Evolutionary conservation across 2,329 filamentous ascomycete species (phyloP).

Genomic region (Monosporascus ibericus): DNA sequence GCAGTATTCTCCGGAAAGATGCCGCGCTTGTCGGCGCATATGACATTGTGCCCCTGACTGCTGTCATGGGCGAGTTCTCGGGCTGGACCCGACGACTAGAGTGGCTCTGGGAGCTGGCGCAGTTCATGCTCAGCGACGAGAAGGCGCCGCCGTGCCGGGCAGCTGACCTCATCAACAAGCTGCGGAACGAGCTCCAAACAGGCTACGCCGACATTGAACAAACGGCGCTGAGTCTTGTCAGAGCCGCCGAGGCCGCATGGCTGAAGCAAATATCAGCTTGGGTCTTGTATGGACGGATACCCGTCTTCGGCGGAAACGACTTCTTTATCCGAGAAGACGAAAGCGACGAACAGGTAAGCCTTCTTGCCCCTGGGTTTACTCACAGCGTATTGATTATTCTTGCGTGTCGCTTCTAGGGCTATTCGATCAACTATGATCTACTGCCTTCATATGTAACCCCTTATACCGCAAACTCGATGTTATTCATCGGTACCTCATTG

Average conservation of each 20-base stretch:
- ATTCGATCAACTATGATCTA: conserved; percentile 50
- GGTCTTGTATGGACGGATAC: conserved; percentile 82
- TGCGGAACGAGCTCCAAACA: conserved; percentile 73
- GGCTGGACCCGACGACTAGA: conserved; percentile 79
- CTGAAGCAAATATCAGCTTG: conserved; percentile 84
- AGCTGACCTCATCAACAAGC: conserved; percentile 67
- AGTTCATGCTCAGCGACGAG: conserved; percentile 54
- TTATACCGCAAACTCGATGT: conserved; percentile 70
- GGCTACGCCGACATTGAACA: conserved; percentile 83
- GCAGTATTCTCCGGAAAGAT: conserved; percentile 68
- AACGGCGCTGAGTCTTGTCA: conserved; percentile 66
- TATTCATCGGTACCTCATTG: conserved; percentile 86
- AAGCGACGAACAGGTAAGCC: conserved; percentile 34
- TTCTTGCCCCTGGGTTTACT: not conserved
- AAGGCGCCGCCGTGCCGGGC: conserved; percentile 50
- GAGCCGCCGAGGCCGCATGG: conserved; percentile 82
- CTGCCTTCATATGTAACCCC: conserved; percentile 75
- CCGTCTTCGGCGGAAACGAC: conserved; percentile 70
- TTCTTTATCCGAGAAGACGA: conserved; percentile 68
- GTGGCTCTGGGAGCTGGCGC: conserved; percentile 73
- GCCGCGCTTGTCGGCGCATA: conserved; percentile 81
- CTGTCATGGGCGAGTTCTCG: conserved; percentile 77
- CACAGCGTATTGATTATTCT: not conserved
- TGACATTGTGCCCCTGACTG: conserved; percentile 85
- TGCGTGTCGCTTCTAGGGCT: conserved; percentile 39